A percentile compares a stretch with the other conserved stretches of the same genome.
Evolutionary conservation across 805 yeast genomes (phyloP).

Genomic region (Spathaspora hagerdaliae): DNA sequence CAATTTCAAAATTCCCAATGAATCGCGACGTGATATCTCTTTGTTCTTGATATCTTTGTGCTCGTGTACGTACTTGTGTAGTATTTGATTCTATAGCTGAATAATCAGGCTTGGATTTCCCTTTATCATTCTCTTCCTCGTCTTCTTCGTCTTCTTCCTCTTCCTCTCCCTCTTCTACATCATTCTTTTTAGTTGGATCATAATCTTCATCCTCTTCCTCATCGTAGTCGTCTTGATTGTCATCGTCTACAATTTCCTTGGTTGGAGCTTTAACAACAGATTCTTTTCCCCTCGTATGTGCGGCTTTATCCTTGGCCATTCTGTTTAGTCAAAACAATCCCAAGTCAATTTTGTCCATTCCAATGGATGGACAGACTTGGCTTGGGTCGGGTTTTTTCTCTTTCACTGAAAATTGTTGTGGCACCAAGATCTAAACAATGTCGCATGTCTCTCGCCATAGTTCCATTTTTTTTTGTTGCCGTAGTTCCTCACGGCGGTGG

Average conservation of each 20-base stretch:
- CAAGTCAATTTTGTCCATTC: too few relatives aligned
- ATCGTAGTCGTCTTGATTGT: slow-evolving; percentile 5
- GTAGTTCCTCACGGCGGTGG: too few relatives aligned
- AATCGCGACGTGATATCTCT: slow-evolving; percentile 6
- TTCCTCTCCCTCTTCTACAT: slow-evolving; percentile 29
- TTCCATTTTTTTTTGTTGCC: too few relatives aligned
- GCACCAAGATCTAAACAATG: too few relatives aligned
- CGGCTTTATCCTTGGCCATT: too few relatives aligned
- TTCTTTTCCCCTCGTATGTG: too few relatives aligned
- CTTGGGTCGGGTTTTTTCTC: too few relatives aligned
- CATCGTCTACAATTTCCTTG: background rate
- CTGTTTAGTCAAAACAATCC: too few relatives aligned
- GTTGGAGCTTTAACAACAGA: too few relatives aligned
- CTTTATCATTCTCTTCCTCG: slow-evolving; percentile 21
- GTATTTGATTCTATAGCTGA: slow-evolving; percentile 47
- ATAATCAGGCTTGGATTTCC: slow-evolving; percentile 38
- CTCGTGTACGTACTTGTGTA: slow-evolving; percentile 67
- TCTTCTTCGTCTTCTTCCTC: slow-evolving; percentile 18
- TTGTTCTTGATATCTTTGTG: slow-evolving; percentile 49
- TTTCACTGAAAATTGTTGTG: too few relatives aligned
- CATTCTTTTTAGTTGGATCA: slow-evolving; percentile 13
- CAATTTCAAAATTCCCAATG: slow-evolving; percentile 9
- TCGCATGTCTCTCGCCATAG: too few relatives aligned
- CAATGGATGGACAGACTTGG: too few relatives aligned
- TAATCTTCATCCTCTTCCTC: slow-evolving; percentile 9